Evolutionary conservation across 805 yeast genomes (phyloP), one percentile per base, ranked within the genome.

Genomic region (Ogataea haglerorum): DNA sequence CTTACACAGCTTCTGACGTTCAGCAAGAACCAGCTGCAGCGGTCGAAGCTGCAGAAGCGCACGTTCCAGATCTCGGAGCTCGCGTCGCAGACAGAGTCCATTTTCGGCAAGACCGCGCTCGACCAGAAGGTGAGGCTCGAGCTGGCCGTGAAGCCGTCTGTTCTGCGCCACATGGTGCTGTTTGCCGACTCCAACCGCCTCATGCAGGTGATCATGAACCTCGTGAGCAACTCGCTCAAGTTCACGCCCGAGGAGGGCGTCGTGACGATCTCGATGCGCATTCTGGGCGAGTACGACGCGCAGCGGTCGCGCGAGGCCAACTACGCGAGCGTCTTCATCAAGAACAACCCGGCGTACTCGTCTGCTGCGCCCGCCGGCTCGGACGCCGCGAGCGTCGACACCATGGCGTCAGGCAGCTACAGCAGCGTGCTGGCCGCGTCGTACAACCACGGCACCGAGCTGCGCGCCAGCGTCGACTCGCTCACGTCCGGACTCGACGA

Each of bases 161-260:
- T 65, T 10, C 63, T 76, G 36, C 69, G 84, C 43, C 75, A 75
- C 47, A 74, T 85, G 70, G 74, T 87, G 2, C 64, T 91, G 6
- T 78, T 72, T 63, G 98, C 96, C 2, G 99, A 91, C 62, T 79
- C 93, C 7, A 89, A 88, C 61, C 71, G 98, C 57, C 85, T 93
- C 30, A 78, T 87, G 41, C 99, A 91, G 61, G 83, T 93, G 36
- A 81, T 91, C 6, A 89, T 91, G 90, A 93, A 93, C 55, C 68
- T 93, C 40, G 93, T 91, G 8, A 83, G 95, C 13, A 91, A 93
- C 63, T 81, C 95, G 0, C 68, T 93, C 53, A 93, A 93, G 60
- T 93, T 93, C 54, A 90, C 98, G 0, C 96, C 96, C 0, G 84
- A 80, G 13, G 86, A 87, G 44, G 98, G 97, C 2, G 72, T 75